Conservation (phyloP, 106 monocot species). For the Iris macrosiphon region DNA sequence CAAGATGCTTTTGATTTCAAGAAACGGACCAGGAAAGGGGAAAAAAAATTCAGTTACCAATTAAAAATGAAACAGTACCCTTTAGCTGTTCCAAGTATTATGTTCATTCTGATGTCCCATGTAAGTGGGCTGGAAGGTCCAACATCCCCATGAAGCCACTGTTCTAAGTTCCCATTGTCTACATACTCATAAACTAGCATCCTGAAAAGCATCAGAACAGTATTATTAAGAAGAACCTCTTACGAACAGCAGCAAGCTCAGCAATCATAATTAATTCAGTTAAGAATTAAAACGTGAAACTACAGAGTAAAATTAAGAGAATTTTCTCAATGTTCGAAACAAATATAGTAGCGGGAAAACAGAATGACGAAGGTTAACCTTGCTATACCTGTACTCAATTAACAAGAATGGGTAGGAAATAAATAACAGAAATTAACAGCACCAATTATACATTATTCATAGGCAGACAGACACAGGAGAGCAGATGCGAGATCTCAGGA, state of each 20-base stretch:
- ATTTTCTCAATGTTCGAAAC: not conserved
- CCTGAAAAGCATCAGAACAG: slow-evolving; percentile 16
- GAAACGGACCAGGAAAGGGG: not conserved
- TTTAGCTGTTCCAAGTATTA: slow-evolving; percentile 85
- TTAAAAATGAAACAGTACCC: slow-evolving; percentile 37
- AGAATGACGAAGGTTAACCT: no score
- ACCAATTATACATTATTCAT: no score
- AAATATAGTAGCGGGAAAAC: no score
- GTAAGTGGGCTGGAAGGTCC: slow-evolving; percentile 60
- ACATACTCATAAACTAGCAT: slow-evolving; percentile 94
- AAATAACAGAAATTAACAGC: no score
- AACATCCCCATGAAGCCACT: slow-evolving; percentile 92
- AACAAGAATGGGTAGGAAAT: no score
- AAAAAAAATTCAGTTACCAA: not conserved
- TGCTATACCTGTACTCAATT: no score
- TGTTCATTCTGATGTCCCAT: slow-evolving; percentile 78
- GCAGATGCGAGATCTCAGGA: no score
- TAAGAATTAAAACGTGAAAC: not conserved
- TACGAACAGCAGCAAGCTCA: not conserved
- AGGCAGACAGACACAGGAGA: no score
- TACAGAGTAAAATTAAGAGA: not conserved
- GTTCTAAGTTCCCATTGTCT: slow-evolving; percentile 89
- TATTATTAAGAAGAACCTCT: not conserved
- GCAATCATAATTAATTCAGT: no score
- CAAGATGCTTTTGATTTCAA: not conserved